Percentiles rank a stretch among this genome's conserved stretches.
phyloP scores from a whole-genome alignment of 106 monocot species.

The Dendrobium nobile region DNA sequence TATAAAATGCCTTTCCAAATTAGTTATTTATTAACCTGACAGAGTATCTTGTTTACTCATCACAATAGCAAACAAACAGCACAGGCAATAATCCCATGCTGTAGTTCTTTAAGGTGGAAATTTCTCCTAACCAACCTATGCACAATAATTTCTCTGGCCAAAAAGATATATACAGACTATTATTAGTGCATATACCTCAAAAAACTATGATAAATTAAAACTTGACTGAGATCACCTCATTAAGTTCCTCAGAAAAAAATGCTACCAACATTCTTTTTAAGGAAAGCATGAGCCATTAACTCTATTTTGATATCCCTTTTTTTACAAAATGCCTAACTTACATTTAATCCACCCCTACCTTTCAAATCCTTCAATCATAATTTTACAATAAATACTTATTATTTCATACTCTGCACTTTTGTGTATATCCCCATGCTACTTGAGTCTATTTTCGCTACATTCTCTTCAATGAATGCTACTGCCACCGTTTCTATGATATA shows the following conservation, averaged over 20 bases:
- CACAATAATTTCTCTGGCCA: not conserved
- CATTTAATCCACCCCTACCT: too few relatives aligned
- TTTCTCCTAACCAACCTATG: not conserved
- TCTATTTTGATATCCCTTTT: too few relatives aligned
- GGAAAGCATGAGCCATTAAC: too few relatives aligned
- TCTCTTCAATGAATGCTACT: too few relatives aligned
- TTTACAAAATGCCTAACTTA: too few relatives aligned
- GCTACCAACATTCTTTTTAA: too few relatives aligned
- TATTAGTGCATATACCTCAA: not conserved
- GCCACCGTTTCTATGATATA: too few relatives aligned
- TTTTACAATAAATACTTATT: too few relatives aligned
- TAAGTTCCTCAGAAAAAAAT: not conserved
- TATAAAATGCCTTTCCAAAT: not conserved
- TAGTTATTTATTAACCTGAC: not conserved
- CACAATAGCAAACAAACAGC: not conserved
- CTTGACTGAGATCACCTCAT: not conserved
- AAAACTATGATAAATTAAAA: not conserved
- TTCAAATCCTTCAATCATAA: too few relatives aligned
- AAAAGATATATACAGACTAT: not conserved
- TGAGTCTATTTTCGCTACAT: too few relatives aligned
- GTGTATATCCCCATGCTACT: too few relatives aligned
- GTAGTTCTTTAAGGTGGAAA: not conserved
- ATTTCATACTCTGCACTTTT: too few relatives aligned
- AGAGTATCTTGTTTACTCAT: not conserved
- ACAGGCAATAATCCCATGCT: not conserved